A percentile compares a stretch with the other conserved stretches of the same genome.
Evolutionary conservation across 1,284 basidiomycete species (phyloP).

Genomic region (Ganoderma meredithae): DNA sequence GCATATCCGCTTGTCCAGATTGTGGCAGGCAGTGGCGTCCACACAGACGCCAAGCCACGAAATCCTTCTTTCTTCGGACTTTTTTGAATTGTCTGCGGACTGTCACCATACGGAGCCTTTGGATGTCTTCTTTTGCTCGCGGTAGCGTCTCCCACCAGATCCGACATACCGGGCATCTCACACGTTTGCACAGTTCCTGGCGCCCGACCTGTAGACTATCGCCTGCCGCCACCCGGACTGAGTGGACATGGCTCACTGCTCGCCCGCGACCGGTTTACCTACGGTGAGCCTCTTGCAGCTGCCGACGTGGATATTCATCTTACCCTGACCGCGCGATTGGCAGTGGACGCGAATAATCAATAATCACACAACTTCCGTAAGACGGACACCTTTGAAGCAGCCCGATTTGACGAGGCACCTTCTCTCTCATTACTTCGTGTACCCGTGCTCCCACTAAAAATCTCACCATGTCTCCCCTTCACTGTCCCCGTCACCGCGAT

Average conservation of each 20-base stretch:
- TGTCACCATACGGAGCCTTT: constrained; percentile 22
- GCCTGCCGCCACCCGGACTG: background rate
- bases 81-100: constrained; percentile 15
- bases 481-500: background rate
- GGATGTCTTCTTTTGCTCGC: constrained; percentile 10
- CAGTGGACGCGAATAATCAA: background rate
- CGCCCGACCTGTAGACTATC: background rate
- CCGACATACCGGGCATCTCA: constrained; percentile 19
- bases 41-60: constrained; percentile 12
- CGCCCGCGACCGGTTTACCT: background rate
- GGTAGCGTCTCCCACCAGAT: constrained; percentile 3
- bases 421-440: background rate
- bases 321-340: background rate
- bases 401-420: background rate
- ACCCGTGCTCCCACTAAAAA: background rate
- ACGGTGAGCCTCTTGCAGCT: background rate
- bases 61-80: constrained; percentile 20
- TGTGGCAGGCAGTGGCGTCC: constrained; percentile 15
- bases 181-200: constrained; percentile 3
- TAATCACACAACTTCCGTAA: background rate
- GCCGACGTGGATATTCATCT: constrained; percentile 1
- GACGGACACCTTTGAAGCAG: background rate
- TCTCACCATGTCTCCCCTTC: background rate
- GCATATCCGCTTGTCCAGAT: constrained; percentile 19
- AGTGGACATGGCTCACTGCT: background rate